Evolutionary conservation across 2,329 filamentous ascomycete genomes (phyloP).

Genomic region (Nemania sp.): DNA sequence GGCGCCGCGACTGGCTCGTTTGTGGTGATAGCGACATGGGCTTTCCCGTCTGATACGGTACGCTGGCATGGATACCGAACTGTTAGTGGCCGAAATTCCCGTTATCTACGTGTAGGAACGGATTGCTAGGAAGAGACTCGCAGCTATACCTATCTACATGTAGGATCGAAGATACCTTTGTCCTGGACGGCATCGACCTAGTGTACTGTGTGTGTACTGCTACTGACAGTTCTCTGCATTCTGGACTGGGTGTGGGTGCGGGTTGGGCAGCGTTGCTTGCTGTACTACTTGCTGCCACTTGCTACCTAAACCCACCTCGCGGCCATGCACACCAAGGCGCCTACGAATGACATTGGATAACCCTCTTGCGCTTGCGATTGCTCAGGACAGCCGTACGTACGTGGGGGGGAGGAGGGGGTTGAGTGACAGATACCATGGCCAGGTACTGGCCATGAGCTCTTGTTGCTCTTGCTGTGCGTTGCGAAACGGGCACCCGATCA

Average conservation of each 20-base stretch:
- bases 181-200: not conserved
- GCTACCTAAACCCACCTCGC: conserved; percentile 35
- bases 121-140: conserved; percentile 17
- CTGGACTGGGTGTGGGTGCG: conserved; percentile 12
- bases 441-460: conserved; percentile 32
- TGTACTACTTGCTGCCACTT: no score
- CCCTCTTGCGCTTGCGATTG: conserved; percentile 35
- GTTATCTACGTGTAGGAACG: not conserved
- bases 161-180: not conserved
- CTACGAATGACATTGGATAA: conserved; percentile 35
- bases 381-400: conserved; percentile 22
- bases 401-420: conserved; percentile 26
- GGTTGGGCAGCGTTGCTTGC: conserved; percentile 42
- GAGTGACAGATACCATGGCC: conserved; percentile 27
- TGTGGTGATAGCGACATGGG: conserved; percentile 10
- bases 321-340: conserved; percentile 30
- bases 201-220: no score
- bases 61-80: not conserved
- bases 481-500: conserved; percentile 35
- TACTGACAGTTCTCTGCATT: not conserved
- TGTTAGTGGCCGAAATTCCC: no score
- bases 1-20: conserved; percentile 13
- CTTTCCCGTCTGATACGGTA: conserved; percentile 21
- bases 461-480: conserved; percentile 22
- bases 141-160: conserved; percentile 11